Evolutionary conservation across 2,329 filamentous ascomycete genomes (phyloP), one percentile per base, ranked within the genome.

Genomic region (Cladophialophora exuberans): DNA sequence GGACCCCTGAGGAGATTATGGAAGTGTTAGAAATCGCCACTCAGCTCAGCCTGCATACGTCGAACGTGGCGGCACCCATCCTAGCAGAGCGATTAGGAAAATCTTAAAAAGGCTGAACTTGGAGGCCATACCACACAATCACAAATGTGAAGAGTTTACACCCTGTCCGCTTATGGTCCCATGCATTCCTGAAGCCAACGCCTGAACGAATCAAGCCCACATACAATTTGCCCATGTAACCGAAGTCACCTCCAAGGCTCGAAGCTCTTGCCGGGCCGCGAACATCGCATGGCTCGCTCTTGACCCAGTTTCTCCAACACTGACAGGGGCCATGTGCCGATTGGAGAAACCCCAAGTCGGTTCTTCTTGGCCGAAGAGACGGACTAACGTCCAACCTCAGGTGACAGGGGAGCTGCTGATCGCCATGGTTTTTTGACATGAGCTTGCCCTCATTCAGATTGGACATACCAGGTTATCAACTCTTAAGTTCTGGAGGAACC

Each of bases 1-100:
- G 73, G 0, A 76, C 72, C 1, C 69, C 72, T 4, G 72, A 77
- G 36, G 74, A 79, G 65, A 75, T 80, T 42, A 69, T 78, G 66
- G 76, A 79, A 60, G 74, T 79, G 0, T 60, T 79, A 50, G 75
- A 80, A 61, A 66, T 80, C 60, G 73, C 76, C 4, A 60, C 53
- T n/a, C 51, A 51, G 20, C 35, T 54, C 36, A 56, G 50, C 52
- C 22, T 60, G n/a, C 57, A 57, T 50, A 54, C 53, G 9, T 56
- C 49, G 9, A 52, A 54, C 22, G 41, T 56, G 3, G 57, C 49
- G 10, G 54, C 57, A 17, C 57, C 57, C 10, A 59, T 59, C 28
- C 31, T 59, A 23, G 52, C 52, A 6, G 41, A 56, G 20, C 52
- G 49, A 35, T 22, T 59, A 20, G 44, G 36, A 25, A 52, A 56